Conservation (phyloP, 108 stramenopile species). For the Skeletonema menzelii region DNA sequence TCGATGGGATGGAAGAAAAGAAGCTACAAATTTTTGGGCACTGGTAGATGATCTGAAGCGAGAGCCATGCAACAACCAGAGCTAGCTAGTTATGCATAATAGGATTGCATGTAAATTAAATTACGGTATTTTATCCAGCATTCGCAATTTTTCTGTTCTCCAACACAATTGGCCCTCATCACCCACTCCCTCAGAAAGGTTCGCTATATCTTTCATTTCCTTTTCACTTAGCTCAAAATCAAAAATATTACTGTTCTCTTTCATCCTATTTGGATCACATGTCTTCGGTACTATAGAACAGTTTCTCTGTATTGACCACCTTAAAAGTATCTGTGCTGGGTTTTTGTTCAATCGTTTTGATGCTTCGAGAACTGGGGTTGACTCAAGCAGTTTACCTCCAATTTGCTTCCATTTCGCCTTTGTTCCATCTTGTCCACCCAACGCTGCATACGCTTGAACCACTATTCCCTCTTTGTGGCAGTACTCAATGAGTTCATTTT, state of each 20-base stretch:
- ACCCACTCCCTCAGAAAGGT: slow-evolving; percentile 19
- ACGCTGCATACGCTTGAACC: slow-evolving; percentile 72
- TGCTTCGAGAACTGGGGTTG: slow-evolving; percentile 42
- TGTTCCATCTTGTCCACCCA: slow-evolving; percentile 78
- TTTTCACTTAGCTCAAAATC: slow-evolving; percentile 17
- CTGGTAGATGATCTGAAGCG: neutral
- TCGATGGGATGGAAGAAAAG: slow-evolving; percentile 72
- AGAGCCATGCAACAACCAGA: neutral
- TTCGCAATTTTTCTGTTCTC: slow-evolving; percentile 65
- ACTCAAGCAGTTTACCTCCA: slow-evolving; percentile 31
- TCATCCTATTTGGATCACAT: slow-evolving; percentile 30
- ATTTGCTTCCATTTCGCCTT: slow-evolving; percentile 55
- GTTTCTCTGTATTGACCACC: slow-evolving; percentile 57
- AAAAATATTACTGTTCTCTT: slow-evolving; percentile 37
- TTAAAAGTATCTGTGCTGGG: slow-evolving; percentile 54
- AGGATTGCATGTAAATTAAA: neutral
- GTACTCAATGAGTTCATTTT: slow-evolving; percentile 67
- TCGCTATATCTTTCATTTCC: slow-evolving; percentile 25
- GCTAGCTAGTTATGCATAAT: neutral
- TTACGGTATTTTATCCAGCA: slow-evolving; percentile 28
- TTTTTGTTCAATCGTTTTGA: slow-evolving; percentile 39
- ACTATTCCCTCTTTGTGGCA: slow-evolving; percentile 70
- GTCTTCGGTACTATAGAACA: slow-evolving; percentile 40
- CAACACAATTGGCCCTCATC: slow-evolving; percentile 63
- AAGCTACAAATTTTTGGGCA: slow-evolving; percentile 60